Base-by-base conservation (phyloP, 1,139 yeast genomes). In the Taphrina populina region DNA sequence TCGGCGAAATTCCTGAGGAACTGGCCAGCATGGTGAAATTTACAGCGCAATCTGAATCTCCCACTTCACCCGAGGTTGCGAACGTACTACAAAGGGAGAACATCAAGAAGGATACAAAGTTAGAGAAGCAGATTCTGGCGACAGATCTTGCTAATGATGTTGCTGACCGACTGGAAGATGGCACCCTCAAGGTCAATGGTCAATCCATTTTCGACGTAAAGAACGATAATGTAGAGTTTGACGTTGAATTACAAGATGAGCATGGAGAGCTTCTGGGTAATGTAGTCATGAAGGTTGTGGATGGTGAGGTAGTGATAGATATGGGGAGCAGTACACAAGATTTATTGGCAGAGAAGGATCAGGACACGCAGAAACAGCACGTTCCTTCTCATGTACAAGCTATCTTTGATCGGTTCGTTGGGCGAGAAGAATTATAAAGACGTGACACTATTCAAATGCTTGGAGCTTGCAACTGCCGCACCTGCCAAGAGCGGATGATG, bases 281-380 rank as follows among this genome's bases (percentile, higher is more conserved):
- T 20, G 47, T 43, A 8, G 47, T 43, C 24, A 43, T 43, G 47
- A 43, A 43, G 17, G 47, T 43, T 21, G 47, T 43, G 29, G 37
- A 43, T 30, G 47, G 47, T 2, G 19, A 43, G 15, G 37, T 43
- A 7, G 23, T 20, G 35, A 43, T 43, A 2, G 47, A 43, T 10
- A 11, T 43, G 26, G 47, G 32, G 10, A 19, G 15, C 15, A 19
- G 15, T 6, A n/a, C 15, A 6, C 37, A 24, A 13, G 47, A 43
- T 29, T 29, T 43, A 10, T 10, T 6, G 4, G 37, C 26, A 15
- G 32, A 15, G 7, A 19, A 43, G 36, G 10, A 21, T 8, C 36
- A 43, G 20, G 37, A 43, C 10, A 30, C 19, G 5, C 17, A 43
- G 19, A 43, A 43, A 10, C 19, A 43, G 13, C 29, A 30, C 19